A percentile compares a stretch with the other conserved stretches of the same genome.
Conservation (phyloP, 805 yeast genomes). For the Ogataea polymorpha region DNA sequence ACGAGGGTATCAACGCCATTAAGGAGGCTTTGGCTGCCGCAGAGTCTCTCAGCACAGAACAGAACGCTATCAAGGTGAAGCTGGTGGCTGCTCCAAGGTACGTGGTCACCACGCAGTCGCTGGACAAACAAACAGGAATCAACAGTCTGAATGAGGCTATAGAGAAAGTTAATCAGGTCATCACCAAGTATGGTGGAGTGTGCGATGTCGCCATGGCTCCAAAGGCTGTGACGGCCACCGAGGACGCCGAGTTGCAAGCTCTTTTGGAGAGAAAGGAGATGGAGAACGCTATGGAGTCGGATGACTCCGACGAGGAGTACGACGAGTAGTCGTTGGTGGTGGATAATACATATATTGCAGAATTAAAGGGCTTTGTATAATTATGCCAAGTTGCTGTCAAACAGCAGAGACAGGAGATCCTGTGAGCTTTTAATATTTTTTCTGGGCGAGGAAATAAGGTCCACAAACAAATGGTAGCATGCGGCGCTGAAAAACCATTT, state of each 20-base stretch:
- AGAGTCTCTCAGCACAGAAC: slow-evolving; percentile 78
- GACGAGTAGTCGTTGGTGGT: slow-evolving; percentile 21
- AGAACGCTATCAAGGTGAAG: slow-evolving; percentile 86
- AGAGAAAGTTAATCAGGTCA: slow-evolving; percentile 65
- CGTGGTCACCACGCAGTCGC: slow-evolving; percentile 87
- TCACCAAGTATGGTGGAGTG: slow-evolving; percentile 74
- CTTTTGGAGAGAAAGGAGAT: slow-evolving; percentile 89
- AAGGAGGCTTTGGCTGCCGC: slow-evolving; percentile 85
- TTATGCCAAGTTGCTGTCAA: slow-evolving; percentile 3
- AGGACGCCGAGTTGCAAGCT: slow-evolving; percentile 96
- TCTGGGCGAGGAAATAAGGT: slow-evolving; percentile 13
- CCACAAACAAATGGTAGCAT: slow-evolving; percentile 24
- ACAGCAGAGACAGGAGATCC: slow-evolving; percentile 16
- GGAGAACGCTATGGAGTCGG: slow-evolving; percentile 82
- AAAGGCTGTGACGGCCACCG: slow-evolving; percentile 97
- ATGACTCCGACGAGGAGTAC: slow-evolving; percentile 41
- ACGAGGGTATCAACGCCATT: slow-evolving; percentile 97
- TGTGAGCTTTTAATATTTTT: slow-evolving; percentile 7
- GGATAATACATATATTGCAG: slow-evolving; percentile 4
- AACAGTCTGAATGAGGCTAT: slow-evolving; percentile 77
- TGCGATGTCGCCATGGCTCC: slow-evolving; percentile 97
- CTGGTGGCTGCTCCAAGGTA: slow-evolving; percentile 97
- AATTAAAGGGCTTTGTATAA: neutral
- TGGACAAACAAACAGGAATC: slow-evolving; percentile 88
- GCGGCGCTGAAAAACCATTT: slow-evolving; percentile 34